Percentiles rank a stretch among this genome's conserved stretches.
phyloP scores from a whole-genome alignment of 441 rosid genomes.

The Mallotus japonicus region DNA sequence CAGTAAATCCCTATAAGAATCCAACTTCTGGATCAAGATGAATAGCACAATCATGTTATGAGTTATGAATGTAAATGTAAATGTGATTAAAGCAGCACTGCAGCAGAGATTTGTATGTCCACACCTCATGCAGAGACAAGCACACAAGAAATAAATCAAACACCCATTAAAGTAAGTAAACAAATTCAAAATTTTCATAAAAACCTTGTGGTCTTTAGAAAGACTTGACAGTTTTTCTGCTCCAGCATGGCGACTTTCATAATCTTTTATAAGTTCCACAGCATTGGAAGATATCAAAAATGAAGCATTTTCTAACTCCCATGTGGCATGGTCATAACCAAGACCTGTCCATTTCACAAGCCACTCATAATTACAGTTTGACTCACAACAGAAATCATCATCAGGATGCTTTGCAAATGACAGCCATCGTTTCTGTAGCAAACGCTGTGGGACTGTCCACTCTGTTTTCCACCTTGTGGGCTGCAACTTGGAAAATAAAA shows the following conservation, averaged over 20 bases:
- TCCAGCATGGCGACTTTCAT: slow-evolving; percentile 27
- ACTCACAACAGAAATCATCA: background rate
- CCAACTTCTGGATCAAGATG: no score
- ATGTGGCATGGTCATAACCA: slow-evolving; percentile 38
- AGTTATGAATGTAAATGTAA: no score
- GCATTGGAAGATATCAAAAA: slow-evolving; percentile 28
- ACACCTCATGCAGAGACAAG: background rate
- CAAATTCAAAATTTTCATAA: background rate
- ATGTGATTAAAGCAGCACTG: background rate
- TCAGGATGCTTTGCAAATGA: slow-evolving; percentile 11
- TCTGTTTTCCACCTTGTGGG: slow-evolving; percentile 29
- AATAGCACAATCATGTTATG: no score
- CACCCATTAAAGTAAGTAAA: background rate
- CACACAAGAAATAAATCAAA: background rate
- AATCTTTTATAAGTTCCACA: slow-evolving; percentile 27
- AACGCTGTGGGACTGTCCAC: slow-evolving; percentile 35
- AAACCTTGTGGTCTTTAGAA: slow-evolving; percentile 18
- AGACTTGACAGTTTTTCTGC: slow-evolving; percentile 2
- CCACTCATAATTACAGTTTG: slow-evolving; percentile 30
- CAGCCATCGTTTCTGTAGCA: slow-evolving; percentile 28
- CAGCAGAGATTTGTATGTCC: background rate
- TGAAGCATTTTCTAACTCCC: slow-evolving; percentile 38
- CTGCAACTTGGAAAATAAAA: slow-evolving; percentile 15
- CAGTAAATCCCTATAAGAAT: no score
- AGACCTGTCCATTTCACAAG: slow-evolving; percentile 41